phyloP scores from a whole-genome alignment of 169 alveolate species.

The Pseudocohnilembus persalinus region DNA sequence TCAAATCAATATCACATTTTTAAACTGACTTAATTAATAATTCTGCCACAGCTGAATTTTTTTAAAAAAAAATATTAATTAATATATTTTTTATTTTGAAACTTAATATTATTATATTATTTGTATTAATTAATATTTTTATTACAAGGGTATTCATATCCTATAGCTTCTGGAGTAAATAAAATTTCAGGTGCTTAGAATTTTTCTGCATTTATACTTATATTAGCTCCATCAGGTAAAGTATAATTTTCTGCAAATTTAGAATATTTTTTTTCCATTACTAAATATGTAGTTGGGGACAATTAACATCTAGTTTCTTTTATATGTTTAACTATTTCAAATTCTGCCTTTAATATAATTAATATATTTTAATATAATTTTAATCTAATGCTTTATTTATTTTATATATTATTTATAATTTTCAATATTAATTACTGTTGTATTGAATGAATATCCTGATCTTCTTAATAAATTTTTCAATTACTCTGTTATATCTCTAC shows the following conservation, averaged over 20 bases:
- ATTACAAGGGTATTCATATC: slow-evolving; percentile 80
- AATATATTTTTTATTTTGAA: not conserved
- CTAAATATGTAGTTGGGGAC: slow-evolving; percentile 44
- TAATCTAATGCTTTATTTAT: too few relatives aligned
- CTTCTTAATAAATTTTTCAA: slow-evolving; percentile 74
- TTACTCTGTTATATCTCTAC: slow-evolving; percentile 81
- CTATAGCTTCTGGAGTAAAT: slow-evolving; percentile 81
- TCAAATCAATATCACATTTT: slow-evolving; percentile 85
- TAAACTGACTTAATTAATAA: slow-evolving; percentile 75
- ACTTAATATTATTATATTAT: not conserved
- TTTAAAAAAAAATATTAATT: not conserved
- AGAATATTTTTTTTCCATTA: slow-evolving; percentile 41
- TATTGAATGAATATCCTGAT: slow-evolving; percentile 83
- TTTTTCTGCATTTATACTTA: slow-evolving; percentile 77
- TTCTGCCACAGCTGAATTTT: slow-evolving; percentile 50
- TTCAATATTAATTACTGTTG: slow-evolving; percentile 41
- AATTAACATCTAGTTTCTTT: slow-evolving; percentile 83
- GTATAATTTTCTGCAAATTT: slow-evolving; percentile 60
- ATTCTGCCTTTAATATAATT: slow-evolving; percentile 51
- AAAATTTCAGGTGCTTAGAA: slow-evolving; percentile 87
- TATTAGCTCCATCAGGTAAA: slow-evolving; percentile 85
- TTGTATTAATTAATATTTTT: not conserved
- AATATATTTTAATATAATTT: slow-evolving; percentile 17
- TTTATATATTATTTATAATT: not conserved
- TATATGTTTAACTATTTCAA: slow-evolving; percentile 77